Conservation (phyloP, 352 stramenopile species). For the Phytophthora nicotianae region DNA sequence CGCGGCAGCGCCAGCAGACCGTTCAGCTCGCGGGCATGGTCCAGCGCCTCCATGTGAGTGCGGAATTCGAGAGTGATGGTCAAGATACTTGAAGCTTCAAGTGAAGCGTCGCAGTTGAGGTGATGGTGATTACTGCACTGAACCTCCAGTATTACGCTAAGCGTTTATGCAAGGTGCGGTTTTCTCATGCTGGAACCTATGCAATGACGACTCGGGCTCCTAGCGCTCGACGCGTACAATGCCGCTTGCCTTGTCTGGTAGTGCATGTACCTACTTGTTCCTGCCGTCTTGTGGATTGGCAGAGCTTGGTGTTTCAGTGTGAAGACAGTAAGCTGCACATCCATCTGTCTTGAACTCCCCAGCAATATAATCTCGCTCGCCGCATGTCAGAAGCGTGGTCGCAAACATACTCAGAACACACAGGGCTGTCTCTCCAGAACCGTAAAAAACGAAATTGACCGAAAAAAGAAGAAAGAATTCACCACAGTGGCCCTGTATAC, state of each 20-base stretch:
- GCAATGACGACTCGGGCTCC: not conserved
- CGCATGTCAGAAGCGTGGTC: not conserved
- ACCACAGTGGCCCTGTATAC: slow-evolving; percentile 6
- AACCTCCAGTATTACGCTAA: slow-evolving; percentile 5
- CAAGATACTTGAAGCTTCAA: slow-evolving; percentile 8
- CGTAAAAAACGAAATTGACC: slow-evolving; percentile 9
- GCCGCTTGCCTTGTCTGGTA: no score
- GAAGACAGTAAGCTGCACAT: slow-evolving; percentile 2
- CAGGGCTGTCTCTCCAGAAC: not conserved
- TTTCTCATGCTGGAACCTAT: slow-evolving; percentile 8
- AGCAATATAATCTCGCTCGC: not conserved
- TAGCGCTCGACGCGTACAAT: slow-evolving; percentile 3
- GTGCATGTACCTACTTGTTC: not conserved
- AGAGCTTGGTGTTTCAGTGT: slow-evolving; percentile 5
- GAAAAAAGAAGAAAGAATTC: slow-evolving; percentile 21
- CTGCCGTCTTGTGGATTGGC: not conserved
- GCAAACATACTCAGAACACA: not conserved
- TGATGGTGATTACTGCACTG: slow-evolving; percentile 6
- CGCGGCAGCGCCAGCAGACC: slow-evolving; percentile 43
- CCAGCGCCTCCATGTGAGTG: slow-evolving; percentile 29
- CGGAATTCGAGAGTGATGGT: slow-evolving; percentile 27
- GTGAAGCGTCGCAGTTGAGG: not conserved
- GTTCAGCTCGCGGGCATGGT: slow-evolving; percentile 53
- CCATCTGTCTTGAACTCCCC: not conserved
- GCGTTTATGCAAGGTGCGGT: slow-evolving; percentile 4